Conservation (phyloP, 495 filamentous ascomycete species). For the Penicillium chermesinum region DNA sequence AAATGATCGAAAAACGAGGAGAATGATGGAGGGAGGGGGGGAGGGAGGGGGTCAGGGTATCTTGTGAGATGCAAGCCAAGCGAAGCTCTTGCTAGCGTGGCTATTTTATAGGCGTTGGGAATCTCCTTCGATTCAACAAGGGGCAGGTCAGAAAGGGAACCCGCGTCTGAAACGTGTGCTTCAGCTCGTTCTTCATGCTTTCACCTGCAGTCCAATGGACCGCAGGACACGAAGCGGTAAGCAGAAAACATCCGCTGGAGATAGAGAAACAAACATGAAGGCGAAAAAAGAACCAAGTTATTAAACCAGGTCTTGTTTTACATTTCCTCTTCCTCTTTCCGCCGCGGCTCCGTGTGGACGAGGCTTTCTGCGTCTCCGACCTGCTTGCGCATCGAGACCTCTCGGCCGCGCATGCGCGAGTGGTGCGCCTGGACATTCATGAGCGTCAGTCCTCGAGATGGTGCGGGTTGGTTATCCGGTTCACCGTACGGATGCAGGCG, state of each 20-base stretch:
- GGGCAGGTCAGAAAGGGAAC: not conserved
- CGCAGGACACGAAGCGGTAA: not conserved
- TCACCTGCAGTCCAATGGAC: not conserved
- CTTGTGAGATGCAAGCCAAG: not conserved
- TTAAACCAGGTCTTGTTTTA: not conserved
- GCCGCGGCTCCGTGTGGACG: slow-evolving; percentile 32
- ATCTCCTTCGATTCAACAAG: not conserved
- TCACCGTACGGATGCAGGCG: slow-evolving; percentile 41
- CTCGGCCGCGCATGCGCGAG: slow-evolving; percentile 51
- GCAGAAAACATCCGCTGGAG: not conserved
- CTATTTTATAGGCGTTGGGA: not conserved
- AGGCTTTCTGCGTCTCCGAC: slow-evolving; percentile 75
- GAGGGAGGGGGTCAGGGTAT: no score
- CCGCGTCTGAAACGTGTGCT: not conserved
- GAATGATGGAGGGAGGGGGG: not conserved
- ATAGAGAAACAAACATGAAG: not conserved
- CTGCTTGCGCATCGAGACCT: slow-evolving; percentile 79
- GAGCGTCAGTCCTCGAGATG: slow-evolving; percentile 83
- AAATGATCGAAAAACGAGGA: not conserved
- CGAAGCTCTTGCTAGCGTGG: not conserved
- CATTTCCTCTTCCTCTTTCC: slow-evolving; percentile 18
- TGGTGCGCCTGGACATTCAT: slow-evolving; percentile 55
- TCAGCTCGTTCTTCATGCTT: no score
- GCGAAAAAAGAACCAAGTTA: no score
- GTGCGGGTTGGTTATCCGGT: slow-evolving; percentile 30